Evolutionary conservation across 805 yeast species (phyloP).

Genomic region (Candida wancherniae): DNA sequence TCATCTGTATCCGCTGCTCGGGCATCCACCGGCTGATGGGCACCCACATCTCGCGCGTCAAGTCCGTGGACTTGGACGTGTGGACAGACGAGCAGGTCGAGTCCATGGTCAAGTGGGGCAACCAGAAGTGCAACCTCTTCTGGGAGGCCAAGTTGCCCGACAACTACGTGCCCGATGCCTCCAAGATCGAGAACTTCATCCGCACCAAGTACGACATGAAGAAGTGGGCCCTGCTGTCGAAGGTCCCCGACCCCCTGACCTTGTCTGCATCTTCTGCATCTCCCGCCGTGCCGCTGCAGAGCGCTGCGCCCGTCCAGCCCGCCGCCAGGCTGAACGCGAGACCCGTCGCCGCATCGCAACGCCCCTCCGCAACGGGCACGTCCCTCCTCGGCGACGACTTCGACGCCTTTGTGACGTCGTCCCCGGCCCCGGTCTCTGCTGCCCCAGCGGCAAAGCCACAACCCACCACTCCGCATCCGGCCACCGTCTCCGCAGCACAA

Average conservation of each 20-base stretch:
- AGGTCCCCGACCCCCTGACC: conserved; percentile 57
- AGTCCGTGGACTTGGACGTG: conserved; percentile 89
- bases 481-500: conserved; percentile 2
- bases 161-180: conserved; percentile 70
- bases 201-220: conserved; percentile 87
- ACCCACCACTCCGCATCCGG: conserved; percentile 12
- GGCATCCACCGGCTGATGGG: conserved; percentile 96
- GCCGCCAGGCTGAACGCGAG: background rate
- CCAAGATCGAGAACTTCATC: conserved; percentile 84
- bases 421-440: conserved; percentile 2
- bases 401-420: conserved; percentile 34
- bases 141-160: conserved; percentile 82
- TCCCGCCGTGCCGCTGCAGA: background rate
- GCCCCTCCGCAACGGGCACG: conserved; percentile 4
- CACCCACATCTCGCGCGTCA: conserved; percentile 88
- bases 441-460: background rate
- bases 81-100: conserved; percentile 94
- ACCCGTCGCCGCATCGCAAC: background rate
- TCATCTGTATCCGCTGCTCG: conserved; percentile 90
- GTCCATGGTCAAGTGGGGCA: conserved; percentile 83
- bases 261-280: conserved; percentile 13
- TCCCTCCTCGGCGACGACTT: conserved; percentile 36
- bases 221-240: conserved; percentile 69
- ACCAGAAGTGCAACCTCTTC: conserved; percentile 65
- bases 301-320: background rate